Evolutionary conservation across 2,329 filamentous ascomycete genomes (phyloP).

Genomic region (Fusarium abutilonis): DNA sequence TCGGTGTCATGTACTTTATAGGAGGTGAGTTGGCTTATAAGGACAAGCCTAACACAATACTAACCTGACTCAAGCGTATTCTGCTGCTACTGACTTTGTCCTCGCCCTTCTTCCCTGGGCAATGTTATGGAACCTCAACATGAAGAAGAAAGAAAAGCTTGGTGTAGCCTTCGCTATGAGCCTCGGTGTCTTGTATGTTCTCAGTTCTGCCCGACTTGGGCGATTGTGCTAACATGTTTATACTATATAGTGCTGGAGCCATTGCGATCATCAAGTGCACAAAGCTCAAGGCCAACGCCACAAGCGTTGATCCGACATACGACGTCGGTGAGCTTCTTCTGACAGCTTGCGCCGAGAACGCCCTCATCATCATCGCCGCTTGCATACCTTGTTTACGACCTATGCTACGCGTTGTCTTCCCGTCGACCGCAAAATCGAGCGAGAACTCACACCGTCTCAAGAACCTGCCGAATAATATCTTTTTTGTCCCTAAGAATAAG

Average conservation of each 20-base stretch:
- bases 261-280: constrained; percentile 35
- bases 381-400: constrained; percentile 26
- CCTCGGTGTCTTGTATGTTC: constrained; percentile 26
- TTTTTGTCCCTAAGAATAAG: constrained; percentile 36
- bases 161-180: constrained; percentile 33
- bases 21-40: background rate
- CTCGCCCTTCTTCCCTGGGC: constrained; percentile 28
- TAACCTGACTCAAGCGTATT: constrained; percentile 14
- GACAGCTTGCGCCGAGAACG: constrained; percentile 29
- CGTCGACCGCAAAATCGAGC: constrained; percentile 21
- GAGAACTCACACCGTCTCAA: constrained; percentile 29
- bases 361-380: constrained; percentile 30
- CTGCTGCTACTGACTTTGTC: constrained; percentile 32
- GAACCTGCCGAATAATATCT: constrained; percentile 25
- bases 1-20: constrained; percentile 31
- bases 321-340: constrained; percentile 31
- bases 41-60: fast-evolving
- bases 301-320: constrained; percentile 26
- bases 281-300: constrained; percentile 32
- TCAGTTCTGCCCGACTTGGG: too few species aligned
- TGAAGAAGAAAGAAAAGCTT: constrained; percentile 37
- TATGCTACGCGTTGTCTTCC: constrained; percentile 27
- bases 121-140: constrained; percentile 35
- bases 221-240: too few species aligned
- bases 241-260: constrained; percentile 15